Evolutionary conservation across 2,329 filamentous ascomycete species (phyloP), one percentile per base, ranked within the genome.

Genomic region (Raffaelea arxii): DNA sequence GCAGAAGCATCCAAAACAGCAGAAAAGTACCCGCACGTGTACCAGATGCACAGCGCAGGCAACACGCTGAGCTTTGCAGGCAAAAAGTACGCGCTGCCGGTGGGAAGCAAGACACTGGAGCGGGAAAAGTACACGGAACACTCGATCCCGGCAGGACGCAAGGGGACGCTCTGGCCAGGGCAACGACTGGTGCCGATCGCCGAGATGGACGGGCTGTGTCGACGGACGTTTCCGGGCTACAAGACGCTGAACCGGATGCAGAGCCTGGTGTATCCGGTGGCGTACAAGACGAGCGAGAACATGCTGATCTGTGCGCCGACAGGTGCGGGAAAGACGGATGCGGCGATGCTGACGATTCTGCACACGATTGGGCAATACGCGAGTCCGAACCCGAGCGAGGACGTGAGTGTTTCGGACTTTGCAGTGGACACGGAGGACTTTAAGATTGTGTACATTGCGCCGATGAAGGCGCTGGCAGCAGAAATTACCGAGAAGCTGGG

Each of bases 251-350:
- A 98, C 59, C 84, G 94, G 24, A 98, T 98, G 94, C 92, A 98
- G 67, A 97, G 90, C 62, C 72, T 98, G 41, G 86, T 97, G 0
- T 95, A 95, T 58, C 89, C 89, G 1, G 87, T 98, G 5, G 92
- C 90, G 0, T 97, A 98, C 67, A 87, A 84, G 62, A 96, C 88
- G 2, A 95, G 82, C 59, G 92, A 98, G 66, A 98, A 98, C 56
- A 96, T 98, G 91, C 78, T 98, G 44, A 94, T 98, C 49, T 98
- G 92, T 64, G 92, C 92, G 21, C 92, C 92, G 4, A 98, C 92
- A 46, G 92, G 92, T 78, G 90, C 90, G 67, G 92, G 92, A 79
- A 98, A 98, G 75, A 98, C 92, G 2, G 92, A 98, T 65, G 92
- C 91, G 25, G 94, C 92, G 9, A 94, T 98, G 90, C 75, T 98